phyloP scores from a whole-genome alignment of 148 eudicot species.

The Selenicereus undatus region DNA sequence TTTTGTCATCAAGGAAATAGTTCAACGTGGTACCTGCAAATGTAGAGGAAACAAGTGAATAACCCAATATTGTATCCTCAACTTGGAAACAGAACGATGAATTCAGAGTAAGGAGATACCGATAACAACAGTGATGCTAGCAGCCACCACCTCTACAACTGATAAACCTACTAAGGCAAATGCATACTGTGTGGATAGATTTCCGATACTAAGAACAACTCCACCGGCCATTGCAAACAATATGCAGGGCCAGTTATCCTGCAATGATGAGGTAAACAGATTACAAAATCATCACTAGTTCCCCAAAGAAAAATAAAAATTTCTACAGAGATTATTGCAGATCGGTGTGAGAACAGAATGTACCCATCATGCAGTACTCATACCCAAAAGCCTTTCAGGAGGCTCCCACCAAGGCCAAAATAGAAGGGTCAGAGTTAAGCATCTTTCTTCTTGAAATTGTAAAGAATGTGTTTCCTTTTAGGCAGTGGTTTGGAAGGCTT shows the following conservation, averaged over 20 bases:
- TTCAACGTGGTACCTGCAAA: conserved; percentile 68
- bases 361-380: too few species aligned
- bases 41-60: conserved; percentile 1
- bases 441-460: too few species aligned
- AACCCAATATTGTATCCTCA: neutral
- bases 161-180: conserved; percentile 87
- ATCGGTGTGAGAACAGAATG: too few species aligned
- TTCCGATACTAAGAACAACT: conserved; percentile 66
- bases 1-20: conserved; percentile 80
- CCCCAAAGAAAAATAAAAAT: neutral
- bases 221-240: conserved; percentile 91
- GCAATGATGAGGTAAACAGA: conserved; percentile 13
- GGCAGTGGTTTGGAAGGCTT: too few species aligned
- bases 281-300: neutral
- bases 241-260: conserved; percentile 86
- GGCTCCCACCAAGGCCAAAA: too few species aligned
- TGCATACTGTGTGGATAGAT: conserved; percentile 74
- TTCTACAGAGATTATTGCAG: neutral
- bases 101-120: conserved; percentile 34
- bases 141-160: conserved; percentile 59
- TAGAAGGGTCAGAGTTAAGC: too few species aligned
- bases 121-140: conserved; percentile 83
- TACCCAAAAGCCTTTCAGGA: too few species aligned
- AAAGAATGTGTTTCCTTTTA: too few species aligned
- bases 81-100: neutral